Evolutionary conservation across 345 rosid genomes (phyloP).

Genomic region (Pseudoturritis turrita): DNA sequence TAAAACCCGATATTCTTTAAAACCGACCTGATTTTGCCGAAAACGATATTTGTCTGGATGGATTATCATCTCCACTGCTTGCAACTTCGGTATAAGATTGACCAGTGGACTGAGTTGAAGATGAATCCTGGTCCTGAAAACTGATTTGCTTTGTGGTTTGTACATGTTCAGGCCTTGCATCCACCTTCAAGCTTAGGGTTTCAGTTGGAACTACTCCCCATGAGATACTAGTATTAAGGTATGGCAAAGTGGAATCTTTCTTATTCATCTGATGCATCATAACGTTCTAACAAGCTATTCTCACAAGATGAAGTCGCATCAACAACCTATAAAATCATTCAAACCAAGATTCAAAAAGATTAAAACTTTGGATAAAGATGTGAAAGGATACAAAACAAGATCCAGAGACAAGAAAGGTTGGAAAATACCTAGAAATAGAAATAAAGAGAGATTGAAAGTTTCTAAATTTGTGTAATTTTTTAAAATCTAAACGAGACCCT

Average conservation of each 20-base stretch:
- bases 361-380: neutral
- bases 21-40: conserved; percentile 32
- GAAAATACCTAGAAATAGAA: neutral
- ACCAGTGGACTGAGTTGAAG: conserved; percentile 67
- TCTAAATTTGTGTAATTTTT: conserved; percentile 1
- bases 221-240: conserved; percentile 38
- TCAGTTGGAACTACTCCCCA: conserved; percentile 40
- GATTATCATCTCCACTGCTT: conserved; percentile 41
- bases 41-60: conserved; percentile 24
- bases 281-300: neutral
- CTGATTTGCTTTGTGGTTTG: conserved; percentile 39
- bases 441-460: conserved; percentile 1
- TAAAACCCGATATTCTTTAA: neutral
- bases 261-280: conserved; percentile 48
- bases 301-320: neutral
- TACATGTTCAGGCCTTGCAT: conserved; percentile 37
- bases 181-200: conserved; percentile 47
- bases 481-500: neutral
- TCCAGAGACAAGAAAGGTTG: neutral
- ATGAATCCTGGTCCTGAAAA: conserved; percentile 63
- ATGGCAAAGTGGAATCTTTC: conserved; percentile 37
- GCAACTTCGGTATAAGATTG: conserved; percentile 62
- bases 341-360: neutral
- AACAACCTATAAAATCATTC: conserved; percentile 10
- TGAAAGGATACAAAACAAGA: neutral